Base-by-base conservation (phyloP, 2,329 filamentous ascomycete genomes). In the Aspergillus fructus region DNA sequence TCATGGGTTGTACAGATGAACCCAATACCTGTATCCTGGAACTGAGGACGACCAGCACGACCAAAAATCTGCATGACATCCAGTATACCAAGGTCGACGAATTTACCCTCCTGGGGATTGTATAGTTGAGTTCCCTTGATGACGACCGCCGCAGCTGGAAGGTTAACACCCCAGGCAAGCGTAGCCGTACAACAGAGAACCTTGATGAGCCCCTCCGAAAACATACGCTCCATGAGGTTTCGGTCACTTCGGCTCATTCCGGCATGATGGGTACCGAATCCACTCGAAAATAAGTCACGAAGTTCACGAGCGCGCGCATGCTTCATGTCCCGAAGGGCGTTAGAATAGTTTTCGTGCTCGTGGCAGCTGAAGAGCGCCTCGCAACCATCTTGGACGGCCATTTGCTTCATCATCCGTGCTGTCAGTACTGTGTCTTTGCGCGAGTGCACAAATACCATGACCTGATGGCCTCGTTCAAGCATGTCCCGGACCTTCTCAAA, bases 401-500 rank as follows among this genome's bases (percentile, higher is more conserved):
- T 92, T 65, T 97, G 88, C 60, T 90, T 87, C 24, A 99, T 79
- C 79, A 89, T 91, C 63, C 90, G 89, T 46, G 94, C 93, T 1
- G 93, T 96, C 60, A 89, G 84, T 64, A 96, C 86, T 0, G 96
- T 99, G 66, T 99, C 96, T 71, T 96, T 93, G 24, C 94, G 85
- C 1, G 93, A 97, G 73, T 99, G 96, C 11, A 99, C 96, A 73
- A 99, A 99, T 0, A 99, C 93, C 96, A 99, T 99, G 64, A 99
- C 85, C 73, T 99, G 94, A 68, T 99, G 94, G n/a, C 90, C 93
- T 58, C 82, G 80, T 69, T 92, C 86, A 3, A 99, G 81, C 93
- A 99, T 97, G 52, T 94, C 89, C 64, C 87, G 89, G 47, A 97
- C 92, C 71, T 99, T 99, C 64, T 97, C 93, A 70, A 96, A 99